These are phyloP conservation scores for Trichoderma sp. DNA, from an alignment of 2,329 filamentous ascomycete species.

Conservation along the genomic window DNA sequence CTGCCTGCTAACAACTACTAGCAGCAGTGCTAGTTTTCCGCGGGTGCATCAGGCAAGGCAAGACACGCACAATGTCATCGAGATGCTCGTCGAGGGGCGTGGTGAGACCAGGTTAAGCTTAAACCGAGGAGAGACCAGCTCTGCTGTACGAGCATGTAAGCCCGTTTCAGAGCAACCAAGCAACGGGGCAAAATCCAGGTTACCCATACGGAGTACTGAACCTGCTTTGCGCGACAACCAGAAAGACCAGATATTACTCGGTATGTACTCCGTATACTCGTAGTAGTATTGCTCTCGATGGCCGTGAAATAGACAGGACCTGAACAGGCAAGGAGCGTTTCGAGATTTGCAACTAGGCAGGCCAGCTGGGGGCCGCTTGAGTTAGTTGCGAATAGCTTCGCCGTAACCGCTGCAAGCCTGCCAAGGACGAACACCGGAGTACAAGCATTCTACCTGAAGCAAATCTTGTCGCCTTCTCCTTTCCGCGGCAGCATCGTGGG, in stretches of 20 bases:
- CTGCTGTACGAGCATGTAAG: not conserved
- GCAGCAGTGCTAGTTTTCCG: not conserved
- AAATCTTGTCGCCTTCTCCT: not conserved
- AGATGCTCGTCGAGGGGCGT: constrained; percentile 2
- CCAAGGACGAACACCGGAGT: not conserved
- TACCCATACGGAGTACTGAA: not conserved
- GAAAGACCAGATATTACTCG: not conserved
- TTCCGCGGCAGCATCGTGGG: not conserved
- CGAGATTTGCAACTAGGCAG: constrained; percentile 8
- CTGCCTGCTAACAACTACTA: not conserved
- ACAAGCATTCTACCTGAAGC: not conserved
- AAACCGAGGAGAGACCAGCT: constrained; percentile 11
- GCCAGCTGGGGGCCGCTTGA: not conserved
- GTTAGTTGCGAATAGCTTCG: not conserved
- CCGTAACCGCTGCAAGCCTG: not conserved
- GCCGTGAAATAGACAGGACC: not conserved
- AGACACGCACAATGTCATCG: constrained; percentile 12
- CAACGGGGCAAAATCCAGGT: not conserved
- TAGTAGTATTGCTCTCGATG: not conserved
- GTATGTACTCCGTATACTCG: not conserved
- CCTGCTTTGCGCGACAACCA: not conserved
- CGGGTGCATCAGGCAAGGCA: constrained; percentile 11
- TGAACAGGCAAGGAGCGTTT: not conserved
- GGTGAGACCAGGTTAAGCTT: constrained; percentile 22
- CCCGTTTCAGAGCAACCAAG: not conserved